Percentiles rank a stretch among this genome's conserved stretches.
These are phyloP conservation scores for Glaciozyma martinii DNA, from an alignment of 768 basidiomycete species.

Conservation along the genomic window DNA sequence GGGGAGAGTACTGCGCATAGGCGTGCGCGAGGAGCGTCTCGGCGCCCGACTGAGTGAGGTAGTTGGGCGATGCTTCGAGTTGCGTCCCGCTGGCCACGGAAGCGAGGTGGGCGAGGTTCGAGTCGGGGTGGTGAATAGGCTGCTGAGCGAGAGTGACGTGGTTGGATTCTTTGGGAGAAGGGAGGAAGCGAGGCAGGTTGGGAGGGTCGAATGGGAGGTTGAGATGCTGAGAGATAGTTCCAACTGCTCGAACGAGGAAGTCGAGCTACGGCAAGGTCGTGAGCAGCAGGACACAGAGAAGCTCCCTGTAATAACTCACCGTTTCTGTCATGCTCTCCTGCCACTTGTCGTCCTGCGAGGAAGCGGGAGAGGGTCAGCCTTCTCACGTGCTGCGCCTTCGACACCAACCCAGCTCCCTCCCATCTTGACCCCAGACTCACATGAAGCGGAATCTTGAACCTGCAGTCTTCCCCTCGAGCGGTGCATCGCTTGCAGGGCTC, in stretches of 20 bases:
- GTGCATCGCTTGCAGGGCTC: background rate
- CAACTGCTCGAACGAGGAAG: background rate
- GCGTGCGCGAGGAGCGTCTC: slow-evolving; percentile 2
- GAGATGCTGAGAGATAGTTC: background rate
- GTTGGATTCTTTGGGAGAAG: background rate
- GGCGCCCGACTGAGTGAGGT: background rate
- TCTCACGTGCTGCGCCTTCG: background rate
- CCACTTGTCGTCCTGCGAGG: background rate
- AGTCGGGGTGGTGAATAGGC: background rate
- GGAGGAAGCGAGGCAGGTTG: background rate
- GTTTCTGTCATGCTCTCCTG: background rate
- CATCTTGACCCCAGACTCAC: background rate
- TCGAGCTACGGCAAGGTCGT: background rate
- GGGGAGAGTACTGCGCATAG: background rate
- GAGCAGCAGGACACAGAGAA: background rate
- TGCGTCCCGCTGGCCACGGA: background rate
- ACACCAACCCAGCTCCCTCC: too few relatives aligned
- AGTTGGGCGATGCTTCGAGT: background rate
- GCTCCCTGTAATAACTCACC: background rate
- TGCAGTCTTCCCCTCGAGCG: background rate
- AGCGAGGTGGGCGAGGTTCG: background rate
- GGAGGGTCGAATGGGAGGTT: background rate
- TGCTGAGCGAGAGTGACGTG: background rate
- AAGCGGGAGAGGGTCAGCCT: background rate
- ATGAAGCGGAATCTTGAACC: background rate